Percentiles rank a stretch among this genome's conserved stretches.
phyloP scores from a whole-genome alignment of 495 filamentous ascomycete genomes.

The Penicillium canariense region DNA sequence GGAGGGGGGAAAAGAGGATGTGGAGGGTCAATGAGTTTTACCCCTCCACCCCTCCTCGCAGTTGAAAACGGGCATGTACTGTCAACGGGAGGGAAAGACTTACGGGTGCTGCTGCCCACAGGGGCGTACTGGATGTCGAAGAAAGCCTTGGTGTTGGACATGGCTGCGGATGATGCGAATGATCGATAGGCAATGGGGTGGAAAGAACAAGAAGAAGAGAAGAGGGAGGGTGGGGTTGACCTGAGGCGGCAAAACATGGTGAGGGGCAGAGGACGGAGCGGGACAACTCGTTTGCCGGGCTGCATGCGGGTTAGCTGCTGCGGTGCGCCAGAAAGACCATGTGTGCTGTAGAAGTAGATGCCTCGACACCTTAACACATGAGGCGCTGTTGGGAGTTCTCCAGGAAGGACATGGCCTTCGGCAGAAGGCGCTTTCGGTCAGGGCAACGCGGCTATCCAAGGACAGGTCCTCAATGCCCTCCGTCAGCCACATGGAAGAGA shows the following conservation, averaged over 20 bases:
- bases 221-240: constrained; percentile 50
- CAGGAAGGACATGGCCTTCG: not conserved
- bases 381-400: not conserved
- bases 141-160: constrained; percentile 61
- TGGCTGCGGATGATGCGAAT: constrained; percentile 64
- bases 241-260: constrained; percentile 53
- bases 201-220: constrained; percentile 48
- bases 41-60: constrained; percentile 11
- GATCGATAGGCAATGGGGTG: constrained; percentile 45
- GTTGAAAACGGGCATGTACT: not conserved
- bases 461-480: not conserved
- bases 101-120: constrained; percentile 58
- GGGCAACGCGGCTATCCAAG: not conserved
- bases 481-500: not conserved
- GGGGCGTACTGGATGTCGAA: constrained; percentile 65
- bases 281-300: constrained; percentile 30
- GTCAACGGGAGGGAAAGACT: constrained; percentile 30
- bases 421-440: not conserved
- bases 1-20: constrained; percentile 1
- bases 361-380: not conserved
- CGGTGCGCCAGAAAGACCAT: constrained; percentile 19
- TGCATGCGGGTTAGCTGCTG: constrained; percentile 28
- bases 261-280: constrained; percentile 43
- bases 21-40: constrained; percentile 10
- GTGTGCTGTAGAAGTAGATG: constrained; percentile 7